Evolutionary conservation across 306 rosid genomes (phyloP).

Genomic region (Luffa aegyptiaca): DNA sequence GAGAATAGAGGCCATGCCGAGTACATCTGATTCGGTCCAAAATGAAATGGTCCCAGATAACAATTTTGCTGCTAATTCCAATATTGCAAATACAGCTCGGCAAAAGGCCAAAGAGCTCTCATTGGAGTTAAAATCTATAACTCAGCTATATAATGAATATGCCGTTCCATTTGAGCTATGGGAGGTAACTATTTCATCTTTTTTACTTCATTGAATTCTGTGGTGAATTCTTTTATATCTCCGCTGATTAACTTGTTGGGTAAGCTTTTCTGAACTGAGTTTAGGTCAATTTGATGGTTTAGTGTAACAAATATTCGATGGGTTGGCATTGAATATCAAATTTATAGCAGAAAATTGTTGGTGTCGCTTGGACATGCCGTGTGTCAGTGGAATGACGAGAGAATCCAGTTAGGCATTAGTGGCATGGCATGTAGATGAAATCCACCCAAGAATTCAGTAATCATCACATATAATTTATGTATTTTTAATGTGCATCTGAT

Average conservation of each 20-base stretch:
- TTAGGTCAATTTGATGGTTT: background rate
- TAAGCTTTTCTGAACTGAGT: background rate
- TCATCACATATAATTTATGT: background rate
- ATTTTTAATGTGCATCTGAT: background rate
- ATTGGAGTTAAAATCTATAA: slow-evolving; percentile 69
- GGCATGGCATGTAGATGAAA: background rate
- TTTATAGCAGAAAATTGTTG: background rate
- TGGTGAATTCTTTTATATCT: background rate
- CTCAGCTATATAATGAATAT: slow-evolving; percentile 90
- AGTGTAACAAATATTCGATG: background rate
- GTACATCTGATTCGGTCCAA: slow-evolving; percentile 39
- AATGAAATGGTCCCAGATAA: slow-evolving; percentile 36
- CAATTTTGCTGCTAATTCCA: slow-evolving; percentile 28
- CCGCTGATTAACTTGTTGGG: background rate
- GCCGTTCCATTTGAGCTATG: slow-evolving; percentile 94
- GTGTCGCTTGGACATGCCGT: background rate
- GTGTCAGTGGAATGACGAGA: background rate
- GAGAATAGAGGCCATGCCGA: slow-evolving; percentile 46
- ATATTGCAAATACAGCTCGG: slow-evolving; percentile 30
- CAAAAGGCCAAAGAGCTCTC: slow-evolving; percentile 76
- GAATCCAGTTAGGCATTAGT: background rate
- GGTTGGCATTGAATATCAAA: background rate
- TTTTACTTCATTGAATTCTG: background rate
- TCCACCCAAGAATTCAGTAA: background rate
- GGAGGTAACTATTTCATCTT: slow-evolving; percentile 61